These are phyloP conservation scores for Lactarius tabidus DNA, from an alignment of 768 basidiomycete genomes.

Conservation along the genomic window DNA sequence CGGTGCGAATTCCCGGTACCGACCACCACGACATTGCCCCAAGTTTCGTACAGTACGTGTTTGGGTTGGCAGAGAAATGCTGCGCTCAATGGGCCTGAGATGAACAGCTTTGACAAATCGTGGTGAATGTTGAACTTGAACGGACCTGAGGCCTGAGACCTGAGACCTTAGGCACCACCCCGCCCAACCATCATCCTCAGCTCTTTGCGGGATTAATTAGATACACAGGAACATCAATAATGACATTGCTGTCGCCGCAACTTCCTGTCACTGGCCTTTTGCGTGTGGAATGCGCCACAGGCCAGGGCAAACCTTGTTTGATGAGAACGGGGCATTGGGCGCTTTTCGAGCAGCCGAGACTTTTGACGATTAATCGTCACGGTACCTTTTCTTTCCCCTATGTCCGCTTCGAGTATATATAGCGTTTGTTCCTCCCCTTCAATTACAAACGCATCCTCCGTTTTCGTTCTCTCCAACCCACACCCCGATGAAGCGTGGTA, in stretches of 20 bases:
- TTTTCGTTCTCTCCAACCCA: not conserved
- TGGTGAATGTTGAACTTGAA: not conserved
- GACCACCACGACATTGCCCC: not conserved
- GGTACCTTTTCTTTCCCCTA: not conserved
- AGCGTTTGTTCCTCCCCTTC: not conserved
- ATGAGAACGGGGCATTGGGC: not conserved
- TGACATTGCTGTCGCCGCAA: conserved; percentile 1
- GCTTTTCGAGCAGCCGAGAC: conserved; percentile 1
- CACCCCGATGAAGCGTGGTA: conserved; percentile 27
- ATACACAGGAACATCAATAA: not conserved
- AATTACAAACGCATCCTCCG: not conserved
- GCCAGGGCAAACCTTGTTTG: conserved; percentile 3
- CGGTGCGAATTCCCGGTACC: not conserved
- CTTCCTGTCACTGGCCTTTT: not conserved
- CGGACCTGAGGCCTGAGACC: not conserved
- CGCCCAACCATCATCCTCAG: not conserved
- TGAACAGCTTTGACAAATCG: not conserved
- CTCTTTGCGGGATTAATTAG: conserved; percentile 5
- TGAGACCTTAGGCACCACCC: not conserved
- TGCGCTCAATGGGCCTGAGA: not conserved
- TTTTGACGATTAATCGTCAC: conserved; percentile 5
- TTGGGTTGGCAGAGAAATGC: not conserved
- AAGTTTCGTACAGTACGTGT: not conserved
- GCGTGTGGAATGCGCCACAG: not conserved
- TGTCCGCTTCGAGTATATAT: not conserved